Evolutionary conservation across 805 yeast genomes (phyloP).

Genomic region (Wickerhamiella hasegawae): DNA sequence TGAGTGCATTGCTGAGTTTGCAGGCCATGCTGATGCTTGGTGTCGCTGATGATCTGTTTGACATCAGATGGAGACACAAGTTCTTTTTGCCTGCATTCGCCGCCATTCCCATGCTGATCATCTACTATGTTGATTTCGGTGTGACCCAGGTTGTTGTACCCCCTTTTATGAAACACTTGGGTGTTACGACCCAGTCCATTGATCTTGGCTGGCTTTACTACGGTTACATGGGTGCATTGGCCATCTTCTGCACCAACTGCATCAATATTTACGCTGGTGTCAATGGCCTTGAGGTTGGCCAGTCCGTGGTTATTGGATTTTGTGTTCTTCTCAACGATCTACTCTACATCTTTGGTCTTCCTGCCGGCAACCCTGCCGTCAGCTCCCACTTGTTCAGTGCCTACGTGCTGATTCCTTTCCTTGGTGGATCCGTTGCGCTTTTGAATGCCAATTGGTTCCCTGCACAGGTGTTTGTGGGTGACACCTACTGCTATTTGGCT

Average conservation of each 20-base stretch:
- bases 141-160: conserved; percentile 82
- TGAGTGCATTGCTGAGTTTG: conserved; percentile 70
- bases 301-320: conserved; percentile 60
- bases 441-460: conserved; percentile 80
- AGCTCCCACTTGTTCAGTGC: conserved; percentile 75
- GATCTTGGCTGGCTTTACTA: conserved; percentile 75
- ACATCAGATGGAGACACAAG: conserved; percentile 94
- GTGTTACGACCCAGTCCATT: conserved; percentile 26
- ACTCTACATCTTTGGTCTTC: conserved; percentile 35
- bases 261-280: conserved; percentile 93
- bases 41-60: conserved; percentile 86
- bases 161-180: conserved; percentile 27
- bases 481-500: conserved; percentile 92
- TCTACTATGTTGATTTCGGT: conserved; percentile 87
- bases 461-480: conserved; percentile 89
- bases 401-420: conserved; percentile 65
- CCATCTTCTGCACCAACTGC: conserved; percentile 91
- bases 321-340: conserved; percentile 63
- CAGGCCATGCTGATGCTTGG: conserved; percentile 78
- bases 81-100: conserved; percentile 92
- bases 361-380: conserved; percentile 39
- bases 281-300: conserved; percentile 94
- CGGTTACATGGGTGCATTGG: conserved; percentile 75
- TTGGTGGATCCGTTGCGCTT: conserved; percentile 69
- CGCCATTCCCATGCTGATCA: conserved; percentile 75